These are phyloP conservation scores for Taiwanofungus camphoratus DNA, from an alignment of 1,284 basidiomycete species.

Conservation along the genomic window DNA sequence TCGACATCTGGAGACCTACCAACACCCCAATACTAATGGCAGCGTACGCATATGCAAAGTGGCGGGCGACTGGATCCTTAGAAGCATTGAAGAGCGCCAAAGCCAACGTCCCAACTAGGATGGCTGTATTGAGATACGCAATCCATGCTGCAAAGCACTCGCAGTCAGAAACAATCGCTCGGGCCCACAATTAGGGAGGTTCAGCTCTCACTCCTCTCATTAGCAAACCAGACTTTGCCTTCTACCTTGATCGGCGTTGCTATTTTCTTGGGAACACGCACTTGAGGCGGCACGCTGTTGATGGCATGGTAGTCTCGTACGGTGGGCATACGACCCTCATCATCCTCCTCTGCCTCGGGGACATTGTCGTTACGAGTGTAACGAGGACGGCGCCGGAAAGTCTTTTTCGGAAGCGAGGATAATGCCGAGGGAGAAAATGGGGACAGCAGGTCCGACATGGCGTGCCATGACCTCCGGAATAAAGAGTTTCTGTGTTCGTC, in stretches of 20 bases:
- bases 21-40: conserved; percentile 65
- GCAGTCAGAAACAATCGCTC: no score
- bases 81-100: conserved; percentile 88
- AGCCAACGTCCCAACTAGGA: conserved; percentile 83
- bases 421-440: conserved; percentile 71
- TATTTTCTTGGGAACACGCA: conserved; percentile 81
- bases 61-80: conserved; percentile 64
- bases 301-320: conserved; percentile 70
- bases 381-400: conserved; percentile 41
- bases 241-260: conserved; percentile 89
- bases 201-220: conserved; percentile 78
- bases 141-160: conserved; percentile 72
- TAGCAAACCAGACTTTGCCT: conserved; percentile 98
- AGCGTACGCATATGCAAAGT: conserved; percentile 85
- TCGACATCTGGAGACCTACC: conserved; percentile 32
- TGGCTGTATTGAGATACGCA: conserved; percentile 82
- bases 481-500: conserved; percentile 23
- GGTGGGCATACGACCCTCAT: conserved; percentile 49
- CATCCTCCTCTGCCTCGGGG: conserved; percentile 50
- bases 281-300: conserved; percentile 50
- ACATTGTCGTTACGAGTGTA: conserved; percentile 68
- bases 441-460: conserved; percentile 48
- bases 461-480: conserved; percentile 47
- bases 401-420: conserved; percentile 54
- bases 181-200: no score